A percentile compares a stretch with the other conserved stretches of the same genome.
Evolutionary conservation across 352 stramenopile genomes (phyloP).

Genomic region (Pythium myriotylum): DNA sequence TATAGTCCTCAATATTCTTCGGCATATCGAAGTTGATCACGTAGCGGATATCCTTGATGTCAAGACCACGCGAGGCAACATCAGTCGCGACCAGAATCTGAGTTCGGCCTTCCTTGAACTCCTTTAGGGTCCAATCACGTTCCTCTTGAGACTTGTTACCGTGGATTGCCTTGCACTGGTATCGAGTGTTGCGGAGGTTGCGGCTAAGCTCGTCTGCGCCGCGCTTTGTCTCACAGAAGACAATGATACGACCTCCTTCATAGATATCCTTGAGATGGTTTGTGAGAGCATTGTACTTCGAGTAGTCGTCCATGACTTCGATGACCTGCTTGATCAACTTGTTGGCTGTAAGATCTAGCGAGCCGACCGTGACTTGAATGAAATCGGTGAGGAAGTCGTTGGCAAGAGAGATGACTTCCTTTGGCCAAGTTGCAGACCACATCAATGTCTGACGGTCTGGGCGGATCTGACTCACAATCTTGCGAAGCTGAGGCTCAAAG

Average conservation of each 20-base stretch:
- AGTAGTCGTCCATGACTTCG: constrained; percentile 95
- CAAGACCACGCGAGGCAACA: constrained; percentile 98
- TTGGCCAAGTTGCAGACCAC: constrained; percentile 99
- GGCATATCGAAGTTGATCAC: constrained; percentile 99
- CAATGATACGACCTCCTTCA: constrained; percentile 94
- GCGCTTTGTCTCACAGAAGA: constrained; percentile 99
- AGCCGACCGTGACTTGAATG: constrained; percentile 95
- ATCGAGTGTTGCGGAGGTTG: constrained; percentile 93
- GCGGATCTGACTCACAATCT: constrained; percentile 97
- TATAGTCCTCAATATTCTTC: constrained; percentile 99
- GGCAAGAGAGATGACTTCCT: constrained; percentile 96
- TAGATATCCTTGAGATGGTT: constrained; percentile 85
- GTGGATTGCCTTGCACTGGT: constrained; percentile 97
- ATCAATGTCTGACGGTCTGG: constrained; percentile 99
- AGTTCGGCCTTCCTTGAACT: constrained; percentile 96
- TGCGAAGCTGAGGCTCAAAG: constrained; percentile 94
- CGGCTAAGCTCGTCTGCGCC: constrained; percentile 96
- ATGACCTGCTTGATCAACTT: constrained; percentile 98
- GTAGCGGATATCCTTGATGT: constrained; percentile 99
- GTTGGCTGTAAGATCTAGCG: constrained; percentile 97
- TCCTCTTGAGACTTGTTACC: constrained; percentile 99
- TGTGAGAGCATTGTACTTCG: constrained; percentile 94
- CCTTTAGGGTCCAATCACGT: constrained; percentile 96
- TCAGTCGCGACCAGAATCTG: constrained; percentile 98
- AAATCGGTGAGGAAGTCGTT: constrained; percentile 98